phyloP scores from a whole-genome alignment of 805 yeast genomes.

The Zygotorulaspora florentina region DNA sequence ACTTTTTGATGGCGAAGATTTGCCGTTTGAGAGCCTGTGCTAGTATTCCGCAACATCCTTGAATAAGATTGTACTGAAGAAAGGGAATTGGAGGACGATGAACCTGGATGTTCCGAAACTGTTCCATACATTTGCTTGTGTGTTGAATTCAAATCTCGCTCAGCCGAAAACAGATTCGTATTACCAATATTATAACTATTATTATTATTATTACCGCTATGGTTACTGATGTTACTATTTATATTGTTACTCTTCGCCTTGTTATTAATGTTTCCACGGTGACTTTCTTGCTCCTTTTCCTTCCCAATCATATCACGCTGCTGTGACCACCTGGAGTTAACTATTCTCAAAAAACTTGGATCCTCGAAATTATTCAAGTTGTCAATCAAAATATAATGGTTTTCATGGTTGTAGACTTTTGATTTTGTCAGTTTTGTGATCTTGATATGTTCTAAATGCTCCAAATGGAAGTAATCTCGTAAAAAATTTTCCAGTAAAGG shows the following conservation, averaged over 20 bases:
- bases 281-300: not conserved
- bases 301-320: constrained; percentile 4
- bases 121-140: constrained; percentile 2
- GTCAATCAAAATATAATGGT: constrained; percentile 33
- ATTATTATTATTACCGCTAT: not conserved
- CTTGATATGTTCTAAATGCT: constrained; percentile 26
- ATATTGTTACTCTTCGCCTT: not conserved
- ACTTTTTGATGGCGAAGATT: not conserved
- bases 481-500: constrained; percentile 30
- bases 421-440: constrained; percentile 31
- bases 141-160: not conserved
- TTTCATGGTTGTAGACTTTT: constrained; percentile 32
- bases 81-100: not conserved
- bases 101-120: constrained; percentile 5
- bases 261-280: not conserved
- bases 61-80: not conserved
- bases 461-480: constrained; percentile 31
- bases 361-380: constrained; percentile 29
- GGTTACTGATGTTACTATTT: not conserved
- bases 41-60: not conserved
- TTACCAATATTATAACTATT: not conserved
- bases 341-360: constrained; percentile 26
- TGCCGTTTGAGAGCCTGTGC: not conserved
- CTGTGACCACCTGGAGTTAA: constrained; percentile 11
- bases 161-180: not conserved